phyloP scores from a whole-genome alignment of 208 protist genomes.

The Leishmania tarentolae region DNA sequence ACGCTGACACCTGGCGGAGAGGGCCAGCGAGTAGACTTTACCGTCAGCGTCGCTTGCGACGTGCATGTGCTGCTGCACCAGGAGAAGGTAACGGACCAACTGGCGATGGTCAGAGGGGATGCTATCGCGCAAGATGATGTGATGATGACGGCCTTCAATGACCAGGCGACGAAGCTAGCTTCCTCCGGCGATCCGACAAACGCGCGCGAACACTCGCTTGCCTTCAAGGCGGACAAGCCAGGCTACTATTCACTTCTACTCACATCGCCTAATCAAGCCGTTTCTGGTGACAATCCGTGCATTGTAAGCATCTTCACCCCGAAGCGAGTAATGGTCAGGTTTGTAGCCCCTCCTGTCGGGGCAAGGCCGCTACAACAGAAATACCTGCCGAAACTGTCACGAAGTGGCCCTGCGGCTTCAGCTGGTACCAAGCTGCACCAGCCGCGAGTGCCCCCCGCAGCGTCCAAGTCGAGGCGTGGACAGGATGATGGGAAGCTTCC shows the following conservation, averaged over 20 bases:
- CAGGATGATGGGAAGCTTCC: slow-evolving; percentile 16
- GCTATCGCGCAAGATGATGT: slow-evolving; percentile 66
- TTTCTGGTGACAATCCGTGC: slow-evolving; percentile 60
- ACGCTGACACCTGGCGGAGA: slow-evolving; percentile 50
- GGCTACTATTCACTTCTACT: slow-evolving; percentile 69
- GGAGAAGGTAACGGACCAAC: slow-evolving; percentile 50
- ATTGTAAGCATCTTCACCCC: slow-evolving; percentile 68
- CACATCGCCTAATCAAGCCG: slow-evolving; percentile 41
- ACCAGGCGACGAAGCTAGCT: slow-evolving; percentile 55
- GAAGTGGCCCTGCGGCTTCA: neutral
- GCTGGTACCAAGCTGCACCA: neutral
- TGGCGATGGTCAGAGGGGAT: slow-evolving; percentile 45
- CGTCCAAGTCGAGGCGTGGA: neutral
- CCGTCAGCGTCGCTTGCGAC: slow-evolving; percentile 51
- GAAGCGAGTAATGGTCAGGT: slow-evolving; percentile 59
- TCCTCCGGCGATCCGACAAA: slow-evolving; percentile 71
- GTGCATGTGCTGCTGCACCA: slow-evolving; percentile 85
- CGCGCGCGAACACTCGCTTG: slow-evolving; percentile 82
- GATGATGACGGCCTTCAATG: slow-evolving; percentile 62
- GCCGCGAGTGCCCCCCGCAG: slow-evolving; percentile 8
- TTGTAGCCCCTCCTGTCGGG: slow-evolving; percentile 45
- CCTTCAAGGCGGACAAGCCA: slow-evolving; percentile 48
- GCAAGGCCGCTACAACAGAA: slow-evolving; percentile 51
- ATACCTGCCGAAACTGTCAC: slow-evolving; percentile 52
- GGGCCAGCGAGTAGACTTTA: slow-evolving; percentile 64